Conservation (phyloP, 345 rosid genomes). For the Euclidium syriacum region DNA sequence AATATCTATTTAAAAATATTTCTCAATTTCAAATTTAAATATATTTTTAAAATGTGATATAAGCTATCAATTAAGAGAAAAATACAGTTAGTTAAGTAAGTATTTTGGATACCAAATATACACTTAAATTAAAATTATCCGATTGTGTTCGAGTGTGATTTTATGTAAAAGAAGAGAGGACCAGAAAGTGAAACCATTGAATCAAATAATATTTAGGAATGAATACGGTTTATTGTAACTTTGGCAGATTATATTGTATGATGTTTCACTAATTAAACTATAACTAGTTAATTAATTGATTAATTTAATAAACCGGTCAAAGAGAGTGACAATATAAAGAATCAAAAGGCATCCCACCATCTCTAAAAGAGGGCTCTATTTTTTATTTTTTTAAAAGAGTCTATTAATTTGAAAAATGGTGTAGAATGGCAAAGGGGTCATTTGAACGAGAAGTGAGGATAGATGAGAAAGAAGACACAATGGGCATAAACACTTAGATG, state of each 20-base stretch:
- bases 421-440: slow-evolving; percentile 7
- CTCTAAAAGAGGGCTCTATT: slow-evolving; percentile 13
- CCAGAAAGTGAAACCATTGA: too few relatives aligned
- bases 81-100: background rate
- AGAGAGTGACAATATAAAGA: slow-evolving; percentile 24
- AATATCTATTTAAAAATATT: slow-evolving; percentile 18
- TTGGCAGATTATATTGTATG: background rate
- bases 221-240: background rate
- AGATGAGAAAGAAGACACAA: slow-evolving; percentile 1
- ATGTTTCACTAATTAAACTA: slow-evolving; percentile 1
- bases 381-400: too few relatives aligned
- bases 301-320: slow-evolving; percentile 20
- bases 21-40: background rate
- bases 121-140: too few relatives aligned
- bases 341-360: slow-evolving; percentile 17
- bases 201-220: too few relatives aligned
- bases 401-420: background rate
- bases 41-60: background rate
- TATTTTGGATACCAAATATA: background rate
- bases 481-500: slow-evolving; percentile 10
- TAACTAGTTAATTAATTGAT: background rate
- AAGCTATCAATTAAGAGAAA: background rate
- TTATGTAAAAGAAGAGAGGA: too few relatives aligned
- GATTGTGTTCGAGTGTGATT: too few relatives aligned
- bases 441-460: background rate